Evolutionary conservation across 345 rosid genomes (phyloP), one percentile per base, ranked within the genome.

Genomic region (Linum trigynum): DNA sequence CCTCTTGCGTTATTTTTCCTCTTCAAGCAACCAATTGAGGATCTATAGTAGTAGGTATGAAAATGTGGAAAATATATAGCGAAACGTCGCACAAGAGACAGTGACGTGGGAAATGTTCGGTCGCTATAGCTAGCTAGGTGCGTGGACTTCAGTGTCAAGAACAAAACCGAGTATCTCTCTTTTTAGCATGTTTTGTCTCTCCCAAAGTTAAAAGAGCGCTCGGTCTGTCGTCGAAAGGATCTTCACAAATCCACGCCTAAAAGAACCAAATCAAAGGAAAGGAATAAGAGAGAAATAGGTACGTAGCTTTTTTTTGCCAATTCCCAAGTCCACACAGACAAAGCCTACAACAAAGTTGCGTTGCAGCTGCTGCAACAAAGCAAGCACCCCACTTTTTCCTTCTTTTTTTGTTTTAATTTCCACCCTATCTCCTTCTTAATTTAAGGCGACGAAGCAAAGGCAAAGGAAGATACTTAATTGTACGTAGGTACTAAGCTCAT

Each of bases 141-240:
- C 61, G 7, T 15, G 61, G 61, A 57, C 38, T 57, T 57, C 61
- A 57, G 61, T 57, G 61, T 57, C 61, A 7, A 35, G 7, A 17
- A 5, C 53, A 45, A 45, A 48, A 9, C 53, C 14, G 14, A 6
- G 14, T 43, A 43, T 43, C 10, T 48, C 53, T 48, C 32, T 48
- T 48, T 48, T 3, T 48, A 37, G 9, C 38, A 57, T 57, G 38
- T 4, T 56, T 56, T 10, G 59, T n/a, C 23, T 56, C 53, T 9
- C 53, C 53, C 53, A 48, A 48, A 23, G 32, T 57, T 17, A 10
- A 17, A 35, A 57, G 11, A 4, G 2, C 23, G 36, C 10, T 57
- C 3, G 38, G 5, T 4, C 61, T 37, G 38, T 57, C 4, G 61
- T 57, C 38, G 38, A 16, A 32, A 57, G 37, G 61, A 57, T 57